phyloP scores from a whole-genome alignment of 1,284 basidiomycete genomes.

The Polyporus tsugae region DNA sequence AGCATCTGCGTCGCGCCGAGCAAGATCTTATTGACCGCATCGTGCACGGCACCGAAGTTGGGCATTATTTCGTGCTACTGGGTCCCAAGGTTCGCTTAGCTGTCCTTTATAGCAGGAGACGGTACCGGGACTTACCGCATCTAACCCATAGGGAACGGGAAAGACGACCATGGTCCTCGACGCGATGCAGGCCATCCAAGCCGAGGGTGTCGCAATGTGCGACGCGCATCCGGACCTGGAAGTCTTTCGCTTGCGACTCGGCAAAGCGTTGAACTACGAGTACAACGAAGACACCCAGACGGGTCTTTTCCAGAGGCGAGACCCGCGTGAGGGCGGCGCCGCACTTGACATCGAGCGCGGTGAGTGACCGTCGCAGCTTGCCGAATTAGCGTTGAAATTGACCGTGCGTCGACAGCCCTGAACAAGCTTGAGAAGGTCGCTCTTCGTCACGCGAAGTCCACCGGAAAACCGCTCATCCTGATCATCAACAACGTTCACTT shows the following conservation, averaged over 20 bases:
- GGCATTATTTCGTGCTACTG: conserved; percentile 80
- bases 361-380: conserved; percentile 32
- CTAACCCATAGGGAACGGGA: conserved; percentile 56
- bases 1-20: conserved; percentile 74
- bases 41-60: conserved; percentile 73
- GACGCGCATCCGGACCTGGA: conserved; percentile 72
- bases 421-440: conserved; percentile 91
- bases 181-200: conserved; percentile 76
- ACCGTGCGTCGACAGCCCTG: conserved; percentile 54
- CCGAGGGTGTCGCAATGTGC: conserved; percentile 68
- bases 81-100: conserved; percentile 69
- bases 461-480: conserved; percentile 75
- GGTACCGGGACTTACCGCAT: conserved; percentile 8
- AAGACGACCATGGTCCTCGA: conserved; percentile 87
- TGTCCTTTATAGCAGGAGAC: neutral
- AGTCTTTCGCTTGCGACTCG: conserved; percentile 83
- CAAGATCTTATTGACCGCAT: conserved; percentile 82
- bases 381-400: neutral
- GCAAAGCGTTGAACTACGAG: conserved; percentile 83
- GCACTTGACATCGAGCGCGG: conserved; percentile 86
- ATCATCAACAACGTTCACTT: conserved; percentile 84
- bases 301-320: conserved; percentile 80
- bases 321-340: conserved; percentile 86
- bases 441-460: conserved; percentile 62
- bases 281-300: conserved; percentile 85